phyloP scores from a whole-genome alignment of 2,329 filamentous ascomycete genomes.

The Davidsoniella eucalypti region DNA sequence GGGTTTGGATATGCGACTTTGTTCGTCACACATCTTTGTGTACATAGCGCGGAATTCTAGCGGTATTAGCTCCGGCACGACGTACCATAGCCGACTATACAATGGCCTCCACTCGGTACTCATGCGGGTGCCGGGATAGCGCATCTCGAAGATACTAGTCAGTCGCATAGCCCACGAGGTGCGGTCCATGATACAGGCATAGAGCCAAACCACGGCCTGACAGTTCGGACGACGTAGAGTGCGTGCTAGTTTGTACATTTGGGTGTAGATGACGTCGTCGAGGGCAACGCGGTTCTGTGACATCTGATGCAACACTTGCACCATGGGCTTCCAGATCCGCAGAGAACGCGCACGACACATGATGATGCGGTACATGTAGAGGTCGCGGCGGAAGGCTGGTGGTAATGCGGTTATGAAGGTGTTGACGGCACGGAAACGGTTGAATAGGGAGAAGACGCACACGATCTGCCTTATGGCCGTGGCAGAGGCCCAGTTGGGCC shows the following conservation, averaged over 20 bases:
- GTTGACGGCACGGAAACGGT: constrained; percentile 14
- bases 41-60: neutral
- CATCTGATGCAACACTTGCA: neutral
- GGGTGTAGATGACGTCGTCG: constrained; percentile 7
- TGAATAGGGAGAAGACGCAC: constrained; percentile 26
- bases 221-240: constrained; percentile 15
- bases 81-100: neutral
- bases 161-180: constrained; percentile 18
- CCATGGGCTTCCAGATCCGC: neutral
- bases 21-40: too few species aligned
- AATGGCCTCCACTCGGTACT: too few species aligned
- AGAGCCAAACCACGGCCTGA: constrained; percentile 21
- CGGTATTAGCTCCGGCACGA: constrained; percentile 11
- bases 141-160: constrained; percentile 13
- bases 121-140: constrained; percentile 6
- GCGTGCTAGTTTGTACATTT: constrained; percentile 8
- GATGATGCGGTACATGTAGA: constrained; percentile 9
- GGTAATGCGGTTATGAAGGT: neutral
- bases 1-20: too few species aligned
- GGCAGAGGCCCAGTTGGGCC: constrained; percentile 27
- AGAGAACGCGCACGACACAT: constrained; percentile 7
- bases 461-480: constrained; percentile 24
- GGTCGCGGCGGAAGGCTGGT: constrained; percentile 1
- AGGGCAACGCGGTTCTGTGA: neutral
- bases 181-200: constrained; percentile 17